A percentile compares a stretch with the other conserved stretches of the same genome.
phyloP scores from a whole-genome alignment of 441 rosid genomes.

The Manihot esculenta region DNA sequence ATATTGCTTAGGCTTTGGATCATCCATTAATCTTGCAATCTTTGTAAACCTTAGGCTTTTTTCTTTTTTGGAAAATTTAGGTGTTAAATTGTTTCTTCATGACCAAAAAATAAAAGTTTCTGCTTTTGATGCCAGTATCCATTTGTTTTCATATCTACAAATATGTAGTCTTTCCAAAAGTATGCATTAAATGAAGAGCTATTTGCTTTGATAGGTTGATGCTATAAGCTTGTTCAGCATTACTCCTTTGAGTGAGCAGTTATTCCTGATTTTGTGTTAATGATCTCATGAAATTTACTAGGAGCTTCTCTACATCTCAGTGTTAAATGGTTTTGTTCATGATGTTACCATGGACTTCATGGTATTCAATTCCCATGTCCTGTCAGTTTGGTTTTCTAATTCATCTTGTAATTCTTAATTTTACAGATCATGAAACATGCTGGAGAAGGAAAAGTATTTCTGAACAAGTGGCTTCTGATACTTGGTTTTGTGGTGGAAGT shows the following conservation, averaged over 20 bases:
- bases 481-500: slow-evolving; percentile 65
- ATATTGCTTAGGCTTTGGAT: background rate
- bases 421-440: slow-evolving; percentile 73
- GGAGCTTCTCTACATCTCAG: background rate
- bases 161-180: background rate
- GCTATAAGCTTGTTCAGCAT: slow-evolving; percentile 6
- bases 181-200: slow-evolving; percentile 1
- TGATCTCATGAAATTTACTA: background rate
- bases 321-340: too few relatives aligned
- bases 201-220: slow-evolving; percentile 4
- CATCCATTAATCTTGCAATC: background rate
- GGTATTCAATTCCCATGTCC: slow-evolving; percentile 20
- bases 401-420: slow-evolving; percentile 23
- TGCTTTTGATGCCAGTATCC: slow-evolving; percentile 5
- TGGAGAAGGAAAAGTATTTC: slow-evolving; percentile 34
- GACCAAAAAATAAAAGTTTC: background rate
- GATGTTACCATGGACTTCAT: slow-evolving; percentile 1
- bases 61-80: background rate
- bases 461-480: slow-evolving; percentile 41
- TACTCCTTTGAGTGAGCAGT: background rate
- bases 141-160: background rate
- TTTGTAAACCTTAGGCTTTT: slow-evolving; percentile 2
- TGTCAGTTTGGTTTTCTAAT: slow-evolving; percentile 18
- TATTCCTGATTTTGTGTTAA: slow-evolving; percentile 4
- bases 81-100: background rate